Conservation (phyloP, 2,329 filamentous ascomycete genomes). For the Colletotrichum chrysophilum region DNA sequence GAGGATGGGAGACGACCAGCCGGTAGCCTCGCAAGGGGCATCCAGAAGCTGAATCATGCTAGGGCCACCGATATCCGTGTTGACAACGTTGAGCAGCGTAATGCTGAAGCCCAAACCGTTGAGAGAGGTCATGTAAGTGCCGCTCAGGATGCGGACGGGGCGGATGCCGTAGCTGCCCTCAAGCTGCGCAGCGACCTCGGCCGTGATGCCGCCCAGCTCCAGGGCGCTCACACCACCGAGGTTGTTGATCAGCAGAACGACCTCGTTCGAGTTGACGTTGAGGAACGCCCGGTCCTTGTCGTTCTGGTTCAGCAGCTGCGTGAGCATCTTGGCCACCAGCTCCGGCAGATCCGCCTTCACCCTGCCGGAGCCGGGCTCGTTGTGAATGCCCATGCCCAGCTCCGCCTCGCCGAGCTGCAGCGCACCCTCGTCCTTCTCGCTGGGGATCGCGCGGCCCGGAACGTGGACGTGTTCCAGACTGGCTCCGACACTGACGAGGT, state of each 20-base stretch:
- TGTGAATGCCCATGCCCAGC: constrained; percentile 81
- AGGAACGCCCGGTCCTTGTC: constrained; percentile 77
- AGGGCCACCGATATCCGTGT: constrained; percentile 61
- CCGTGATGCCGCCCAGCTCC: constrained; percentile 74
- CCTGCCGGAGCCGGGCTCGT: constrained; percentile 65
- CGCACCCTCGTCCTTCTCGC: constrained; percentile 54
- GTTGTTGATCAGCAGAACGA: constrained; percentile 77
- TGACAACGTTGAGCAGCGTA: constrained; percentile 68
- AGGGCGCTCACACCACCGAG: constrained; percentile 75
- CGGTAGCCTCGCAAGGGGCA: constrained; percentile 70
- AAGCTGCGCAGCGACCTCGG: constrained; percentile 71
- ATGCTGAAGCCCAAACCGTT: constrained; percentile 81
- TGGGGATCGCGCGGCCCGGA: constrained; percentile 68
- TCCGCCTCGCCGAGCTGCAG: constrained; percentile 64
- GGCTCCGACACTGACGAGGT: constrained; percentile 84
- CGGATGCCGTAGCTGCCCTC: constrained; percentile 60
- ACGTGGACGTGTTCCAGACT: constrained; percentile 93
- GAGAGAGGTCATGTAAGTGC: constrained; percentile 80
- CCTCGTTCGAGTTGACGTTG: constrained; percentile 64
- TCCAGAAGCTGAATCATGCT: constrained; percentile 75
- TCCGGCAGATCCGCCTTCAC: constrained; percentile 56
- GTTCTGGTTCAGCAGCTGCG: constrained; percentile 67
- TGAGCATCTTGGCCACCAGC: constrained; percentile 69
- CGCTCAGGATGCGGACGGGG: constrained; percentile 69
- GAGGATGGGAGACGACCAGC: constrained; percentile 70